Base-by-base conservation (phyloP, 106 monocot species). In the Acanthochlamys bracteata region DNA sequence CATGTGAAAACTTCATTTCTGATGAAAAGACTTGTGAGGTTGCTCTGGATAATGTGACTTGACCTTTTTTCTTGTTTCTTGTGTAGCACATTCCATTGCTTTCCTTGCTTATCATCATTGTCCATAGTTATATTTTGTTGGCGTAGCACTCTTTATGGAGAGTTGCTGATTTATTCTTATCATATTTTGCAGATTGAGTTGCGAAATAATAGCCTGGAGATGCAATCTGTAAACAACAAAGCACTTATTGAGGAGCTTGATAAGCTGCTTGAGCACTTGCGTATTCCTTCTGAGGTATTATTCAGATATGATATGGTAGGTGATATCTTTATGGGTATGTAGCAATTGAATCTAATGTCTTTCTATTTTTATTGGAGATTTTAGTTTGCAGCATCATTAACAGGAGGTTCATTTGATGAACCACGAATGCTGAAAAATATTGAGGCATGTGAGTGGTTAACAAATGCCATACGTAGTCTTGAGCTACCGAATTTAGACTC, bases 401-500 rank as follows among this genome's bases (percentile, higher is more conserved):
- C 85, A 74, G 88, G 85, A 65, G 91, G 91, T 55, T 92, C 85
- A 60, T 98, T 98, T 75, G 91, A 98, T 64, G 96, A 91, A 65
- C 72, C 91, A 15, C 78, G 88, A 10, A 98, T 98, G 96, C 78
- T 92, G 53, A 91, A 92, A 71, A 98, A 82, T 75, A 79, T 98
- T 43, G 96, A 98, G 73, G 88, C 91, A 59, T 98, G 91, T 67
- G 96, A 98, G 81, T 98, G 96, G 96, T 81, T 98, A 57, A 85
- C 85, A 58, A 75, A 78, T 63, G 85, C 88, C 7, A 66, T 92
- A 47, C 78, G 69, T 41, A 67, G 71, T 60, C 84, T 98, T 73
- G 80, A 91, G 85, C 76, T 65, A 14, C 96, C 90, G 55, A 82
- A 75, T 59, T 71, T 88, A 78, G 88, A 98, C 81, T 91, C 88